Base-by-base conservation (phyloP, 495 filamentous ascomycete species). In the Tuber umbilicatum region DNA sequence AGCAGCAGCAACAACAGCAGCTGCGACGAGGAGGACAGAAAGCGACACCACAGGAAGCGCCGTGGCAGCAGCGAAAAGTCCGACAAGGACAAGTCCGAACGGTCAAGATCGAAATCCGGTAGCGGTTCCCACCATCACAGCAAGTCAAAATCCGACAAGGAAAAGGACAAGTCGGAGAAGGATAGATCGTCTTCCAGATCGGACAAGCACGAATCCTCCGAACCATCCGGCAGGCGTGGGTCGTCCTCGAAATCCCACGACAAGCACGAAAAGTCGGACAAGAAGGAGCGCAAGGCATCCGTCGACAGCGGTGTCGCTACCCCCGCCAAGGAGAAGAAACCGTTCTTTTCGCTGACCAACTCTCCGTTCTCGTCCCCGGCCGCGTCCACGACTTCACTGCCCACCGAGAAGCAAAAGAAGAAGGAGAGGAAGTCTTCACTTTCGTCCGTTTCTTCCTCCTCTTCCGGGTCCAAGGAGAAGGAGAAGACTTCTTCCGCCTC, bases 331-430 rank as follows among this genome's bases (percentile, higher is more conserved):
- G 70, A 78, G 55, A 78, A 74, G 71, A 76, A 79, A 5, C 69
- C 72, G n/a, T 50, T 41, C 38, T 74, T 74, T 50, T 37, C 31
- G 19, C 69, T 70, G 47, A 27, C 73, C 31, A 41, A 64, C 0
- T 74, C 41, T 23, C 77, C 67, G 42, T 78, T 69, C 75, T 74
- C 39, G 68, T 74, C 77, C n/a, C 77, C 77, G n/a, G 75, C 72
- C 35, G 50, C 50, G 37, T 73, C 77, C 12, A 55, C 70, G 39
- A 73, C 55, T 7, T 64, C 55, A 2, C 55, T 64, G 27, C 27
- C 27, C 27, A 64, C 55, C 0, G 55, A 64, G 31, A 64, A 64
- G 27, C 27, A 64, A 19, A 64, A 64, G 55, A 64, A 64, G 27
- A 64, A 64, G 55, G 55, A 64, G 27, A 64, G 55, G 16, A 64